Evolutionary conservation across 768 basidiomycete species (phyloP), one percentile per base, ranked within the genome.

Genomic region (Lactarius tabidus): DNA sequence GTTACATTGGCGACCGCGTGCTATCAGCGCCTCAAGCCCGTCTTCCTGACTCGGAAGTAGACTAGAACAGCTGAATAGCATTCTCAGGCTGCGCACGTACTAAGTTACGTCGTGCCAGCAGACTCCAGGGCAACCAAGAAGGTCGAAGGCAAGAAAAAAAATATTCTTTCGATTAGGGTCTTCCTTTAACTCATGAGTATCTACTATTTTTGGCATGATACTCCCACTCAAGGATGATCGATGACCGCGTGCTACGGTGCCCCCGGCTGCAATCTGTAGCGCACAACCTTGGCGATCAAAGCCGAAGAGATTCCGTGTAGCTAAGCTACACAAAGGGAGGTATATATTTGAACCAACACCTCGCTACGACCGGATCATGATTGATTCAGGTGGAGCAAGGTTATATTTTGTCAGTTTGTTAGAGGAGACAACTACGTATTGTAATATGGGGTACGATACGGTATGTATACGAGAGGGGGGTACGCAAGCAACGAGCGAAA

Each of bases 401-500:
- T 7, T 33, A 17, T 31, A 12, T 10, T 12, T 55, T 54, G 57
- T 64, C 63, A 54, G 63, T 59, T 29, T 60, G 33, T 55, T 51
- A 52, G 64, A 65, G 55, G 41, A 52, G 36, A 39, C 29, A 64
- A 26, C 61, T 61, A 62, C 65, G 65, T 60, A 66, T 60, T 66
- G 60, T 62, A 65, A 57, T 66, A 66, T 66, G 45, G 57, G 65
- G 51, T 58, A 62, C 48, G 60, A 38, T 66, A 66, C 54, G 60
- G 36, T 66, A 57, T 52, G 60, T 54, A 38, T 60, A 65, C 29
- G 60, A 56, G 53, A 20, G 59, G 43, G 54, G 36, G 36, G 26
- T 65, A 28, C n/a, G 36, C 36, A 60, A 65, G 64, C 55, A 61
- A 65, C 17, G 64, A 61, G 43, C 29, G 53, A 54, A 43, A 41